Conservation (phyloP, 2,329 filamentous ascomycete genomes). For the Ceratocystis cubensis region DNA sequence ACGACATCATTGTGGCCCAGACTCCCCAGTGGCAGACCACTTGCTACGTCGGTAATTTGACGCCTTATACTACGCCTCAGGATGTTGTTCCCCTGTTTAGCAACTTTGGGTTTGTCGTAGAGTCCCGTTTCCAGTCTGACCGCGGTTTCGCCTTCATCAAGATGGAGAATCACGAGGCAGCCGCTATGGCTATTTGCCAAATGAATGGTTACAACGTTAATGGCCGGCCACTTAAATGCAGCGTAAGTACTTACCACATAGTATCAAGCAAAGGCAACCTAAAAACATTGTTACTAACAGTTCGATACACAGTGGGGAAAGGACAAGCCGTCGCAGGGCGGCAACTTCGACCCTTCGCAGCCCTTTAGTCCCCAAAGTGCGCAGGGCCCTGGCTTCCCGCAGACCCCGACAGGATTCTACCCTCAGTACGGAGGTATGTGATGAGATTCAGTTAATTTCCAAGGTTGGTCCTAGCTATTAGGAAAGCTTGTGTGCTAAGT, state of each 20-base stretch:
- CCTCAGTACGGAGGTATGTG: constrained; percentile 77
- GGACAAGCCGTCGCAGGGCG: constrained; percentile 73
- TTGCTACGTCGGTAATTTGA: constrained; percentile 94
- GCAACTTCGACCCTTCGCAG: constrained; percentile 68
- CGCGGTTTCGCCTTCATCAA: constrained; percentile 98
- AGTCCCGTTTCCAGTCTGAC: constrained; percentile 95
- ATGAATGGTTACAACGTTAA: constrained; percentile 97
- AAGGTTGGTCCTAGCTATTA: background rate
- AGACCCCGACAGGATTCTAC: constrained; percentile 71
- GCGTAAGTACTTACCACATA: constrained; percentile 52
- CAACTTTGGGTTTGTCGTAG: constrained; percentile 95
- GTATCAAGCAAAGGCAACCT: background rate
- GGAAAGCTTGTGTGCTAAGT: background rate
- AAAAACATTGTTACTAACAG: constrained; percentile 25
- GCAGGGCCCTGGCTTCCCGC: constrained; percentile 60
- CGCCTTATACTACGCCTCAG: constrained; percentile 91
- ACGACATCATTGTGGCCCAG: constrained; percentile 91
- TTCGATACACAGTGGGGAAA: constrained; percentile 72
- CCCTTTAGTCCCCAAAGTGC: constrained; percentile 61
- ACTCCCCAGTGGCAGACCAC: constrained; percentile 98
- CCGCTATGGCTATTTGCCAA: constrained; percentile 96
- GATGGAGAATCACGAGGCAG: constrained; percentile 97
- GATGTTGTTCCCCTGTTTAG: constrained; percentile 97
- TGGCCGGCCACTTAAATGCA: constrained; percentile 92
- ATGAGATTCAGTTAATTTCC: background rate